phyloP scores from a whole-genome alignment of 352 stramenopile genomes.

The Thalassiosira sp. region DNA sequence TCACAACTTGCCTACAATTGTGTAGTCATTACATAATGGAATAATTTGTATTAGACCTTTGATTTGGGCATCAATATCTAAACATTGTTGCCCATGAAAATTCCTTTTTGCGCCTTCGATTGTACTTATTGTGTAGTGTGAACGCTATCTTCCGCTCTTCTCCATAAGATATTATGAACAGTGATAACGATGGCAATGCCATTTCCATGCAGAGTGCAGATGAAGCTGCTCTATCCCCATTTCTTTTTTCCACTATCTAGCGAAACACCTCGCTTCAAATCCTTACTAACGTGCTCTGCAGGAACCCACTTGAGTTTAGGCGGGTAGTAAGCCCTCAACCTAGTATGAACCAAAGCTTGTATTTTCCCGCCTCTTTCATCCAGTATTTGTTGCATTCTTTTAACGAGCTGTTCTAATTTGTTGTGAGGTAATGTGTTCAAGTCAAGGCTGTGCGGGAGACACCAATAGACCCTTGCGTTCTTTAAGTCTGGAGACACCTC shows the following conservation, averaged over 20 bases:
- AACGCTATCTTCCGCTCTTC: no score
- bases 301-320: conserved; percentile 43
- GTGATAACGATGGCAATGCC: no score
- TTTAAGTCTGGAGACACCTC: conserved; percentile 51
- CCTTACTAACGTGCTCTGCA: conserved; percentile 43
- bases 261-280: conserved; percentile 40
- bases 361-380: conserved; percentile 48
- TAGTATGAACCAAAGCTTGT: conserved; percentile 47
- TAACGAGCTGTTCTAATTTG: conserved; percentile 28
- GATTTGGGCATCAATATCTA: no score
- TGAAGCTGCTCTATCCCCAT: no score
- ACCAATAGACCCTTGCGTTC: conserved; percentile 46
- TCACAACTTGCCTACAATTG: no score
- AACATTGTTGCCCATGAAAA: no score
- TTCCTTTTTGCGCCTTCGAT: no score
- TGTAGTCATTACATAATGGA: no score
- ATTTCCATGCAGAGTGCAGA: no score
- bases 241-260: conserved; percentile 23
- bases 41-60: no score
- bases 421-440: conserved; percentile 22
- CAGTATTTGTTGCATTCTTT: conserved; percentile 49
- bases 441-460: conserved; percentile 43
- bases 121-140: no score
- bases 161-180: no score
- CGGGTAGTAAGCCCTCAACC: conserved; percentile 48